Evolutionary conservation across 805 yeast species (phyloP), one percentile per base, ranked within the genome.

Genomic region (Barnettozyma sp.): DNA sequence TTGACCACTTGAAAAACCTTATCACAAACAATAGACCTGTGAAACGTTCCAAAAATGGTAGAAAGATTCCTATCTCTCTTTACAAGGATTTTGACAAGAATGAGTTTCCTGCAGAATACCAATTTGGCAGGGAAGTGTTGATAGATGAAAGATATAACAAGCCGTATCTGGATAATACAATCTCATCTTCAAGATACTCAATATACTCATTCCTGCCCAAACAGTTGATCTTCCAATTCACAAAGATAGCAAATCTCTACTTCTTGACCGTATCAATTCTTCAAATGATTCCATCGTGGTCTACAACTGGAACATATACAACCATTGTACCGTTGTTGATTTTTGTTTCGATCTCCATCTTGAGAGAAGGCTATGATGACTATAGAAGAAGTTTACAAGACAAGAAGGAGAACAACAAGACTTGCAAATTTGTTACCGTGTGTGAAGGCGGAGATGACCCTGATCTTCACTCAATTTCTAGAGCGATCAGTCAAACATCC

Each of bases 361-460:
- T 81, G 7, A 72, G 97, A 46, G 98, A 92, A 61, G 98, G 94
- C 0, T 88, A 70, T 58, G 98, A 92, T 58, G 98, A 92, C 60
- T 78, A 80, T 70, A 71, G 82, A 52, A 71, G 98, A 47, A 96
- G 87, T 57, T 67, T 73, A 11, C 79, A 83, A 43, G 98, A 92
- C 55, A 78, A 74, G 47, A 79, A 75, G 30, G 99, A 92, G 53
- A 92, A 92, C 56, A 76, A 73, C 51, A 71, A 74, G 26, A 34
- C 39, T 14, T 64, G 73, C 0, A 55, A 59, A 29, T 68, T 76
- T 38, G 54, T 76, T 8, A 48, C 55, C 5, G 35, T 39, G 7
- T 12, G 22, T 6, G 22, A 14, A 4, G 32, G 29, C 5, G 28
- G 26, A 10, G 34, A 13, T 9, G 22, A 7, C 5, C 29, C 41